Base-by-base conservation (phyloP, 1,284 basidiomycete species). In the Heimioporus punctisporus region DNA sequence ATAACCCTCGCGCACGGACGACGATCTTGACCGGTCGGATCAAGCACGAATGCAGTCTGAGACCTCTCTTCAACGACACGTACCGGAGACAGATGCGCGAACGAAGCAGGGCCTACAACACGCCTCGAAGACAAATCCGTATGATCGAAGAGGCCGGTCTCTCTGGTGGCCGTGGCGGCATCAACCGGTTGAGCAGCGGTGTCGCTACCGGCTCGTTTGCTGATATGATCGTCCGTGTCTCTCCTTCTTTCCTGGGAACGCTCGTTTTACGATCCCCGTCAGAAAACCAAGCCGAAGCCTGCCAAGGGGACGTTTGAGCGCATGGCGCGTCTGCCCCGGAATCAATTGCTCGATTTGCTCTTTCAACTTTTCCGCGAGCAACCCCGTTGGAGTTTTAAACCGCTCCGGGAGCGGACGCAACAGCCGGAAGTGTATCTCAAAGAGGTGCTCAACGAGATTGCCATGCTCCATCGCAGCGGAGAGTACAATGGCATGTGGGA, bases 391-490 rank as follows among this genome's bases (percentile, higher is more conserved):
- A 80, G 85, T 56, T 86, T 97, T 69, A 89, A 90, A 59, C 79
- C 85, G 19, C 74, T 98, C 50, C 83, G 93, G 46, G 85, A 90
- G 58, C 86, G 85, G 52, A 92, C 92, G 0, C 88, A 95, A 68
- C 96, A 98, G 72, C 96, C 96, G 2, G 93, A 97, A 70, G 85
- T 80, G 17, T 98, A 95, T 72, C 82, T 98, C 54, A 92, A 95
- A 63, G 94, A 98, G 63, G 87, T 93, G 1, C 74, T 98, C 48
- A 77, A 76, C 43, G 90, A 93, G 59, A 88, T 98, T 46, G 95
- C 92, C 3, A 84, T 82, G 56, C 77, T 95, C 46, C 87, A 95
- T 69, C 86, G 88, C 53, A 86, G 86, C 50, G 95, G 95, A 50
- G 88, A 91, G 72, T 72, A 78, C 67, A 88, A 85, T 53, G 86